Conservation (phyloP, 1,284 basidiomycete genomes). For the Pseudozyma tsukubaensis region DNA sequence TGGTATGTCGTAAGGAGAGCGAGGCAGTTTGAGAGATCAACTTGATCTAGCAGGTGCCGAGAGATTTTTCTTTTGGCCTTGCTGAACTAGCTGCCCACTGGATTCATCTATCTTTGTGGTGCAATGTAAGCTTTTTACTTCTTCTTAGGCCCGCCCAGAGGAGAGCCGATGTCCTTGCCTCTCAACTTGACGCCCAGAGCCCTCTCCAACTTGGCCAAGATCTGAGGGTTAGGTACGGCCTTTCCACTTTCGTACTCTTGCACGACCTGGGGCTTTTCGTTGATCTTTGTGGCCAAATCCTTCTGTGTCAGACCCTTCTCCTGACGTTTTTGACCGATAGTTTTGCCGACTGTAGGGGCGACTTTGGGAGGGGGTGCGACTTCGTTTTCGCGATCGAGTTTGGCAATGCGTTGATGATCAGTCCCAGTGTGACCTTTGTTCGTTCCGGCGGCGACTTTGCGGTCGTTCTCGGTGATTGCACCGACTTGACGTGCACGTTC, state of each 20-base stretch:
- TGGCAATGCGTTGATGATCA: conserved; percentile 66
- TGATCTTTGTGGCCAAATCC: conserved; percentile 91
- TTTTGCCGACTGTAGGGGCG: conserved; percentile 81
- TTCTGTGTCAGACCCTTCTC: conserved; percentile 86
- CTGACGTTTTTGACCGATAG: conserved; percentile 84
- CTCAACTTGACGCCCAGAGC: conserved; percentile 85
- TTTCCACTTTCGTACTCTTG: conserved; percentile 87
- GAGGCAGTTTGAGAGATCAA: too few relatives aligned
- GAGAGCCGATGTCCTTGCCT: conserved; percentile 63
- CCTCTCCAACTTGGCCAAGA: conserved; percentile 92
- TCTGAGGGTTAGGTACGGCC: conserved; percentile 88
- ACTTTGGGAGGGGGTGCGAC: conserved; percentile 93
- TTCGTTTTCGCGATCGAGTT: conserved; percentile 76
- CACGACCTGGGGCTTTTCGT: conserved; percentile 86
- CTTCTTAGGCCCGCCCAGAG: conserved; percentile 59
- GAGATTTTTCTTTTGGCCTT: too few relatives aligned
- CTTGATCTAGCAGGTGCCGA: too few relatives aligned
- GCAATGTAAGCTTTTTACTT: conserved; percentile 23
- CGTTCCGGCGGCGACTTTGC: conserved; percentile 68
- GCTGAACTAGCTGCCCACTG: too few relatives aligned
- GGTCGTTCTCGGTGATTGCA: conserved; percentile 70
- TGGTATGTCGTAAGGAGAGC: too few relatives aligned
- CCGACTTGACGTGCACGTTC: conserved; percentile 70
- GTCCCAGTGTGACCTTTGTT: conserved; percentile 65
- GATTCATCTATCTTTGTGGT: too few relatives aligned